Evolutionary conservation across 768 basidiomycete species (phyloP).

Genomic region (Russula ochroleuca): DNA sequence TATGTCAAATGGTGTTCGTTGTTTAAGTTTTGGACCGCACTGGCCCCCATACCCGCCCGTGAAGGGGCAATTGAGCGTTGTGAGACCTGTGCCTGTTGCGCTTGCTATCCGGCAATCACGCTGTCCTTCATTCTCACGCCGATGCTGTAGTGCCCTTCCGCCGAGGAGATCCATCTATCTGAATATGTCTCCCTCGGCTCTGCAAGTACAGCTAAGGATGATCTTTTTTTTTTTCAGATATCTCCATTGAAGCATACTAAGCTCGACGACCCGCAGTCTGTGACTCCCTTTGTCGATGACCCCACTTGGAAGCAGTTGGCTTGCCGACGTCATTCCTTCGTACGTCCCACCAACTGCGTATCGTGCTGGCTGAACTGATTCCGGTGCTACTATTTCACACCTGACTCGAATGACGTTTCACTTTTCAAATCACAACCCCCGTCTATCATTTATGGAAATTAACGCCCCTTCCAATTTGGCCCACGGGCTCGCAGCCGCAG

Average conservation of each 20-base stretch:
- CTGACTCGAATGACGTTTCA: conserved; percentile 3
- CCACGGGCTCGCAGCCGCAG: not conserved
- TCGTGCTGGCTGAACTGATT: not conserved
- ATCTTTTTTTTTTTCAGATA: not conserved
- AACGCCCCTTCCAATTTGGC: not conserved
- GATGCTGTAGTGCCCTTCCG: not conserved
- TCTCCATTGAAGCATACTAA: not conserved
- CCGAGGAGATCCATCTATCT: conserved; percentile 24
- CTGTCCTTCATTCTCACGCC: conserved; percentile 11
- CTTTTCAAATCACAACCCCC: not conserved
- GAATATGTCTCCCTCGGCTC: not conserved
- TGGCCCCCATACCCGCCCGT: not conserved
- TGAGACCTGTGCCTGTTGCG: not conserved
- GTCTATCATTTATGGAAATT: conserved; percentile 12
- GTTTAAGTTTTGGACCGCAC: not conserved
- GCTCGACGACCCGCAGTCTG: not conserved
- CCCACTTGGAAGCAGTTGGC: conserved; percentile 1
- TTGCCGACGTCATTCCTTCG: not conserved
- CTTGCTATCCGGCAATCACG: conserved; percentile 17
- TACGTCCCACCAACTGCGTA: not conserved
- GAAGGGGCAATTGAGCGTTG: not conserved
- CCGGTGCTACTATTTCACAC: not conserved
- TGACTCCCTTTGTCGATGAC: not conserved
- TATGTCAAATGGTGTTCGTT: not conserved
- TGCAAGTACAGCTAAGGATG: not conserved